phyloP scores from a whole-genome alignment of 345 rosid genomes.

The Linum tenue region DNA sequence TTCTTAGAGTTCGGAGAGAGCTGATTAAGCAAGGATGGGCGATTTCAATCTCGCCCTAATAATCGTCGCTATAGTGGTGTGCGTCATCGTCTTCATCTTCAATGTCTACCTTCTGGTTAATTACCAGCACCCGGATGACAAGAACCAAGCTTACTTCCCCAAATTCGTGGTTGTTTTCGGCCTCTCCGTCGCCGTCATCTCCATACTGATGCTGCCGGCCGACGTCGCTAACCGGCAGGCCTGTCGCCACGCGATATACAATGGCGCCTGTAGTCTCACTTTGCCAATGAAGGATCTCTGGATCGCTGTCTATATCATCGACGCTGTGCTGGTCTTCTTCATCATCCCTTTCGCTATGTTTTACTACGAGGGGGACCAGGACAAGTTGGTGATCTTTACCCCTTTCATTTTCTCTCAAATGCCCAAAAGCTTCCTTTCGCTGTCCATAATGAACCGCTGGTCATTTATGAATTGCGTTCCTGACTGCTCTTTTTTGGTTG shows the following conservation, averaged over 20 bases:
- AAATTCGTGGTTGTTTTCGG: slow-evolving; percentile 94
- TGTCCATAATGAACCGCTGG: not conserved
- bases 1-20: not conserved
- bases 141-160: slow-evolving; percentile 97
- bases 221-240: slow-evolving; percentile 99
- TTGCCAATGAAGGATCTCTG: slow-evolving; percentile 97
- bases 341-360: slow-evolving; percentile 95
- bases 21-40: slow-evolving; percentile 45
- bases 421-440: not conserved
- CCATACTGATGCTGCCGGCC: slow-evolving; percentile 95
- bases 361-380: slow-evolving; percentile 98
- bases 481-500: slow-evolving; percentile 9
- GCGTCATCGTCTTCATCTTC: slow-evolving; percentile 76
- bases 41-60: slow-evolving; percentile 99
- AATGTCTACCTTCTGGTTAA: slow-evolving; percentile 94
- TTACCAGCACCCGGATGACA: slow-evolving; percentile 98
- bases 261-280: slow-evolving; percentile 87
- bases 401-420: not conserved
- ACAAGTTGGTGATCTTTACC: slow-evolving; percentile 53
- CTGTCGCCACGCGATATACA: slow-evolving; percentile 80
- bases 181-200: slow-evolving; percentile 71
- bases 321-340: slow-evolving; percentile 89
- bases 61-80: slow-evolving; percentile 84
- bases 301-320: slow-evolving; percentile 75
- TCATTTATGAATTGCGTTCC: not conserved